phyloP scores from a whole-genome alignment of 371 early-diverging fungal species.

The Blyttiomyces sp. region DNA sequence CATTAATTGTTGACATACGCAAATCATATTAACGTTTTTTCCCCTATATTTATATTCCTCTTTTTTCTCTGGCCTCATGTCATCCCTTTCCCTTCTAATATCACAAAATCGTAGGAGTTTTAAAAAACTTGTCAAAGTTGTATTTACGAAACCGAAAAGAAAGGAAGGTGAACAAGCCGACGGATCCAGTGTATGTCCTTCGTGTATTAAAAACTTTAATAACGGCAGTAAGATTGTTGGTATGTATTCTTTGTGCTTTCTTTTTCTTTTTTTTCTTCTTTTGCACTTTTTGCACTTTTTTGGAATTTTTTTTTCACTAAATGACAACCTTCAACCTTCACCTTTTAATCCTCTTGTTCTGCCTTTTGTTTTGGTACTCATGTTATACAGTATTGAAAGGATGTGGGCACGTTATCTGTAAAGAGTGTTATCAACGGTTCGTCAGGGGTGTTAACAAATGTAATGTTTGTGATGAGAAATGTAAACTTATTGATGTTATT shows the following conservation, averaged over 20 bases:
- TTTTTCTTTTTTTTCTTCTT: background rate
- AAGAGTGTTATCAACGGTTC: conserved; percentile 73
- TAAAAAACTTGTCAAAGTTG: conserved; percentile 71
- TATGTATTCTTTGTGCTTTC: conserved; percentile 26
- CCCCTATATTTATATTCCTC: too few relatives aligned
- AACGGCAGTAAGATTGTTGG: conserved; percentile 72
- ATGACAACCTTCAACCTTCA: too few relatives aligned
- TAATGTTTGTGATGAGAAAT: conserved; percentile 74
- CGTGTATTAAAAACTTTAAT: conserved; percentile 76
- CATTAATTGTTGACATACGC: too few relatives aligned
- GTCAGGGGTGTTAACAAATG: conserved; percentile 70
- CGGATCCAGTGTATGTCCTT: conserved; percentile 64
- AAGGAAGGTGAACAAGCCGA: conserved; percentile 22
- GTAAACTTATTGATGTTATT: conserved; percentile 69
- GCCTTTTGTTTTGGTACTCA: too few relatives aligned
- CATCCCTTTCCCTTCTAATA: too few relatives aligned
- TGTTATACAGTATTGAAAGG: conserved; percentile 57
- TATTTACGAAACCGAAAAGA: conserved; percentile 53
- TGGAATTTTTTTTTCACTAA: too few relatives aligned
- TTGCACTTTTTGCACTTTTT: background rate
- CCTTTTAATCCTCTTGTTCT: too few relatives aligned
- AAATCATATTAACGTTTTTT: too few relatives aligned
- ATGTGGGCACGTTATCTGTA: conserved; percentile 90
- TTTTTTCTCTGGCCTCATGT: conserved; percentile 7
- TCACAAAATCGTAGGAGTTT: too few relatives aligned